phyloP scores from a whole-genome alignment of 352 stramenopile genomes.

The Phytophthora fragariae region DNA sequence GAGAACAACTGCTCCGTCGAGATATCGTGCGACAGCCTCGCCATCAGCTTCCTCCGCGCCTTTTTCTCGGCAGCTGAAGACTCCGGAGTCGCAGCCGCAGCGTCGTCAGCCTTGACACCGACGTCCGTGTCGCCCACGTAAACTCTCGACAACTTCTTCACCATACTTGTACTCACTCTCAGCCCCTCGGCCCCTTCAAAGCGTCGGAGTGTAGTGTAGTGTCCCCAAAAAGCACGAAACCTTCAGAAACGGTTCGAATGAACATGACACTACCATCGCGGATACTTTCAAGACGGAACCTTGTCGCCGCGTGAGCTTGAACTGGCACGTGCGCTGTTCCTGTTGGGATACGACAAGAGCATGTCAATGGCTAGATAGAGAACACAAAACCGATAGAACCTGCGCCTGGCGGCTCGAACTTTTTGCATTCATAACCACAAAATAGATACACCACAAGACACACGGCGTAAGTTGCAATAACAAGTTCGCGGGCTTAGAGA shows the following conservation, averaged over 20 bases:
- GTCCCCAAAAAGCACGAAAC: conserved; percentile 12
- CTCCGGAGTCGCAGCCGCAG: background rate
- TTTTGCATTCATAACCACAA: conserved; percentile 19
- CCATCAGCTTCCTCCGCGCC: conserved; percentile 24
- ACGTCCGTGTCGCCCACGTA: conserved; percentile 27
- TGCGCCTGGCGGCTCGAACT: background rate
- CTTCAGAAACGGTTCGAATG: conserved; percentile 17
- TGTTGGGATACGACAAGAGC: too few relatives aligned
- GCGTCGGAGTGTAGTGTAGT: background rate
- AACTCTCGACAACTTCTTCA: conserved; percentile 35
- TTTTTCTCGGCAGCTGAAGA: conserved; percentile 23
- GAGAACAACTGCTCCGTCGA: conserved; percentile 74
- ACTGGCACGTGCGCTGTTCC: conserved; percentile 57
- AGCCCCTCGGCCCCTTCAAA: background rate
- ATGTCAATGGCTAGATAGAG: conserved; percentile 29
- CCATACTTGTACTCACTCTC: background rate
- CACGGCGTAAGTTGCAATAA: conserved; percentile 12
- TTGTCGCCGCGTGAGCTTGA: conserved; percentile 69
- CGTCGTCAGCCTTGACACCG: background rate
- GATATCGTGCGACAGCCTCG: conserved; percentile 65
- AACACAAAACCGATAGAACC: conserved; percentile 16
- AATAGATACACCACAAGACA: conserved; percentile 31
- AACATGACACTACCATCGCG: background rate
- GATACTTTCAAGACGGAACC: conserved; percentile 9
- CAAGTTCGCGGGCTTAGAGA: conserved; percentile 15